Conservation (phyloP, 768 basidiomycete genomes). For the Lyophyllum decastes region DNA sequence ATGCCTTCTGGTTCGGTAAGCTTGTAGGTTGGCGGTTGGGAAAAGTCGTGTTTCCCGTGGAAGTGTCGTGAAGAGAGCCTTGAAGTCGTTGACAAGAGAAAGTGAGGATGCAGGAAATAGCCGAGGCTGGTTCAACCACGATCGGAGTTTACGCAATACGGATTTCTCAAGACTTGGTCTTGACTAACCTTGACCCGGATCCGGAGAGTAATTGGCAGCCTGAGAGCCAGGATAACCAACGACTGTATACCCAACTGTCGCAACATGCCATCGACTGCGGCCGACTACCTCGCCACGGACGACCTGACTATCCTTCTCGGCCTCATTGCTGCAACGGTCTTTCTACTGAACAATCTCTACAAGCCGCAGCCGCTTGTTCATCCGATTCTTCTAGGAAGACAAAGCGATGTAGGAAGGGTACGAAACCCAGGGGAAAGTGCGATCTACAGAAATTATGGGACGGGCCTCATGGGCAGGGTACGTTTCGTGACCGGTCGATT, state of each 20-base stretch:
- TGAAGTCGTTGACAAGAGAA: constrained; percentile 1
- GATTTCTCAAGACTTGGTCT: constrained; percentile 2
- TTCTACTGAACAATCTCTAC: constrained; percentile 76
- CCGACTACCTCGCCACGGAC: constrained; percentile 71
- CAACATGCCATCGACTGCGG: constrained; percentile 32
- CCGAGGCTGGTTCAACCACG: not conserved
- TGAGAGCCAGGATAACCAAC: not conserved
- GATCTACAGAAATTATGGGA: constrained; percentile 88
- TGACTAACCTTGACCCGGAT: not conserved
- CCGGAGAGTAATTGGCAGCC: not conserved
- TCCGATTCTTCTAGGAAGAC: constrained; percentile 89
- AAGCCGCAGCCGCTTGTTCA: constrained; percentile 86
- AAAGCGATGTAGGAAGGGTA: constrained; percentile 86
- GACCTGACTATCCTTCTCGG: constrained; percentile 79
- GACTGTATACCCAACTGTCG: not conserved
- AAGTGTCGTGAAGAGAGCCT: not conserved
- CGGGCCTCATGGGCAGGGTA: constrained; percentile 80
- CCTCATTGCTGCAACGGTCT: constrained; percentile 74
- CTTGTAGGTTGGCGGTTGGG: not conserved
- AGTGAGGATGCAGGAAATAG: constrained; percentile 7
- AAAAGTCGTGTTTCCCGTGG: not conserved
- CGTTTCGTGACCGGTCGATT: constrained; percentile 27
- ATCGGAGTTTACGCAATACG: constrained; percentile 15
- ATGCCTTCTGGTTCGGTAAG: not conserved
- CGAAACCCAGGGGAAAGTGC: constrained; percentile 83